Evolutionary conservation across 2,329 filamentous ascomycete species (phyloP).

Genomic region (Ilyonectria destructans): DNA sequence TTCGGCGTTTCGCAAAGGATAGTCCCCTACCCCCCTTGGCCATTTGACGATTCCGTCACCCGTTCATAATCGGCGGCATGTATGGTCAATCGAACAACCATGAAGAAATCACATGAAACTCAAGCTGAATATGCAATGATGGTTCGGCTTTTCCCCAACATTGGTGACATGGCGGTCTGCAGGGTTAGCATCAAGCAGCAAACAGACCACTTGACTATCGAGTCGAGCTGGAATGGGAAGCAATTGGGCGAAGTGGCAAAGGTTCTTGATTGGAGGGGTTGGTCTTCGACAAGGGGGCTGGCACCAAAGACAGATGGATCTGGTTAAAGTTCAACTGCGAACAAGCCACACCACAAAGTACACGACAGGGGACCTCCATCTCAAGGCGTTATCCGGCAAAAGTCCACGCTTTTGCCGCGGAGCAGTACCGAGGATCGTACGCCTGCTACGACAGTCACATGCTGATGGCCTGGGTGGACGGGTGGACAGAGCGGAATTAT

Average conservation of each 20-base stretch:
- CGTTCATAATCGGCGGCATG: conserved; percentile 14
- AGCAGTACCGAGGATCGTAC: conserved; percentile 15
- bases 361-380: conserved; percentile 7
- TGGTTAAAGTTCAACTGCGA: conserved; percentile 45
- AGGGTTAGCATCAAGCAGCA: not conserved
- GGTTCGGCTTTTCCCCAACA: not conserved
- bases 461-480: not conserved
- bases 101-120: conserved; percentile 25
- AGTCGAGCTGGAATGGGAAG: conserved; percentile 26
- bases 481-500: not conserved
- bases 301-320: conserved; percentile 36
- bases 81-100: conserved; percentile 24
- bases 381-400: conserved; percentile 13
- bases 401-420: conserved; percentile 23
- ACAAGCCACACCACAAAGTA: conserved; percentile 34
- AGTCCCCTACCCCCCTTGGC: conserved; percentile 7
- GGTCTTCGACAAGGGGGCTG: conserved; percentile 30
- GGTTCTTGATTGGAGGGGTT: conserved; percentile 41
- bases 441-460: conserved; percentile 24
- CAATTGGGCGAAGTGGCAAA: conserved; percentile 25
- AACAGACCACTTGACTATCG: not conserved
- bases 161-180: not conserved
- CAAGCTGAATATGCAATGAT: conserved; percentile 2
- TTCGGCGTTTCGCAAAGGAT: conserved; percentile 9
- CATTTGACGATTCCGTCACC: conserved; percentile 19